Percentiles rank a stretch among this genome's conserved stretches.
These are phyloP conservation scores for Aristolochia fimbriata DNA, from an alignment of 164 flowering plant genomes.

Conservation along the genomic window DNA sequence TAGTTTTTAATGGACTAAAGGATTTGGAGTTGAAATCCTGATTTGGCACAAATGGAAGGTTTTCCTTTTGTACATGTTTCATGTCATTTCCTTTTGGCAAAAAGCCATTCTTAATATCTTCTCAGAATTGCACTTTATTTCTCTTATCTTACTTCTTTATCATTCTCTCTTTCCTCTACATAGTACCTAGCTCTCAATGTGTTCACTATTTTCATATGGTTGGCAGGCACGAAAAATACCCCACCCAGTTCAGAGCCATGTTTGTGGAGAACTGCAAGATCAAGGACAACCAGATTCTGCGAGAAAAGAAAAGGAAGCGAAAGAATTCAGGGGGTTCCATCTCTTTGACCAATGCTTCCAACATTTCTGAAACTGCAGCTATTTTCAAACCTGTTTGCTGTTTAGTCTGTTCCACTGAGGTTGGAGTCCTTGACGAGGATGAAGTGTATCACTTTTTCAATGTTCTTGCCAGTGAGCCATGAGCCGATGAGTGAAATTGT, in stretches of 20 bases:
- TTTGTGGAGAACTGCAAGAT: slow-evolving; percentile 63
- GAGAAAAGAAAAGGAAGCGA: slow-evolving; percentile 1
- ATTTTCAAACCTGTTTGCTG: slow-evolving; percentile 51
- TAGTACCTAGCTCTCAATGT: not conserved
- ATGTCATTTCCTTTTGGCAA: no score
- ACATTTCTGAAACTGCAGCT: slow-evolving; percentile 17
- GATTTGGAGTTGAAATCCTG: no score
- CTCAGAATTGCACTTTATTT: no score
- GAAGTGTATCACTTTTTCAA: slow-evolving; percentile 81
- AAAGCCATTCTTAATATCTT: no score
- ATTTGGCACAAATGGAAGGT: no score
- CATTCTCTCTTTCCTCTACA: no score
- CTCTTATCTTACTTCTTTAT: no score
- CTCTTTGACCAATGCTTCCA: slow-evolving; percentile 16
- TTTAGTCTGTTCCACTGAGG: slow-evolving; percentile 60
- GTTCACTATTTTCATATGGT: not conserved
- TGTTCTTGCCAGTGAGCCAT: slow-evolving; percentile 70
- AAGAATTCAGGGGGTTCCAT: not conserved
- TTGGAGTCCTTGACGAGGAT: slow-evolving; percentile 66
- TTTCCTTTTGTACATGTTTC: no score
- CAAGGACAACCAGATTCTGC: slow-evolving; percentile 21
- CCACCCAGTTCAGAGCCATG: slow-evolving; percentile 73
- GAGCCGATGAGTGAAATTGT: not conserved
- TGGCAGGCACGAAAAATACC: slow-evolving; percentile 69
- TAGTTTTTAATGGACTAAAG: no score